Percentiles rank a stretch among this genome's conserved stretches.
phyloP scores from a whole-genome alignment of 192 early-diverging fungal genomes.

The Gaertneriomyces sp. region DNA sequence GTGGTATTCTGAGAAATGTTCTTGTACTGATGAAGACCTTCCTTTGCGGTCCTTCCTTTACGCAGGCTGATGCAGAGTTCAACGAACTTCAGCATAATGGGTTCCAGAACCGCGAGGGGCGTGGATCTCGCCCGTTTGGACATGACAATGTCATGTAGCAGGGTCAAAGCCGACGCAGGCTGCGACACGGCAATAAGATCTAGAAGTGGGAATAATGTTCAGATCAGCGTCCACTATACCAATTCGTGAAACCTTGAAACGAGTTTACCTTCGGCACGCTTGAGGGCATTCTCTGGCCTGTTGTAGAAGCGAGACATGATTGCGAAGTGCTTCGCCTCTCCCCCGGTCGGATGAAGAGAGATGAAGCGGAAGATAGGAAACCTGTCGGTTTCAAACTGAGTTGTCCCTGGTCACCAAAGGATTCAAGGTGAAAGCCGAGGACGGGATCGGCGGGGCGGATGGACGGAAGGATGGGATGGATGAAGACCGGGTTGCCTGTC shows the following conservation, averaged over 20 bases:
- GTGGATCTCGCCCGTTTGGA: constrained; percentile 82
- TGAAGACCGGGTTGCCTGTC: too few relatives aligned
- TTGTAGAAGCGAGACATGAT: constrained; percentile 51
- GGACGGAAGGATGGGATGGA: too few relatives aligned
- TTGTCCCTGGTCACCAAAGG: too few relatives aligned
- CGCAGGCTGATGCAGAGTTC: constrained; percentile 84
- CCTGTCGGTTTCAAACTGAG: too few relatives aligned
- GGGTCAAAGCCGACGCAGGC: constrained; percentile 74
- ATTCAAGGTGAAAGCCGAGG: too few relatives aligned
- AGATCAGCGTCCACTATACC: not conserved
- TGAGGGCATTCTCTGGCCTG: constrained; percentile 82
- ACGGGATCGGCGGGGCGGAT: too few relatives aligned
- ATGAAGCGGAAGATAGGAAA: not conserved
- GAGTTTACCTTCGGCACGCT: constrained; percentile 72
- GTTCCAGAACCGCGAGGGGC: constrained; percentile 77
- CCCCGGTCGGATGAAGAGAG: constrained; percentile 22
- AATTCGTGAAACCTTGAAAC: not conserved
- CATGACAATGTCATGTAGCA: constrained; percentile 89
- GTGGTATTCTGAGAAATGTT: constrained; percentile 96
- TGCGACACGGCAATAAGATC: constrained; percentile 84
- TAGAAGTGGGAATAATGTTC: constrained; percentile 19
- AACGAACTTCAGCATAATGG: constrained; percentile 89
- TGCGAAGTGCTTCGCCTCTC: constrained; percentile 27
- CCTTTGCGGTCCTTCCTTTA: constrained; percentile 88
- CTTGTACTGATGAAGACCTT: constrained; percentile 96